Evolutionary conservation across 768 basidiomycete genomes (phyloP), one percentile per base, ranked within the genome.

Genomic region (Paxillus rubicundulus): DNA sequence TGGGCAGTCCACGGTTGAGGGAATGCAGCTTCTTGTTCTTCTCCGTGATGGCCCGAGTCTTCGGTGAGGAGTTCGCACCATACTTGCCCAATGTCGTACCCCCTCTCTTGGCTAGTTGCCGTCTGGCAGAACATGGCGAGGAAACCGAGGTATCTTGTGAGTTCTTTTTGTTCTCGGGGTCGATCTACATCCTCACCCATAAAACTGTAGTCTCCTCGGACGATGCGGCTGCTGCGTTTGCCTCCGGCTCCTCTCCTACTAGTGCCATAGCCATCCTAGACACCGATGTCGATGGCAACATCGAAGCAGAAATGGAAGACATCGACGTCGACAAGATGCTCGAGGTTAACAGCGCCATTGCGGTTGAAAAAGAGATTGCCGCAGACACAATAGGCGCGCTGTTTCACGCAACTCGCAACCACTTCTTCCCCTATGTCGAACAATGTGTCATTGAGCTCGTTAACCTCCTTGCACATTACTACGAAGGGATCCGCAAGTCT

Each of bases 1-100:
- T 92, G 72, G 90, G 90, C 50, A 90, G 87, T 58, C 85, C 92
- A 3, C 81, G 94, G 54, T 77, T 98, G 55, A 80, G 90, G 62
- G 97, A 99, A 70, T 97, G 94, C 72, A 90, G 87, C 64, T 98
- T 97, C 84, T 75, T 99, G 59, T 98, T 98, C 84, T 98, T 98
- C 63, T 92, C 94, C 50, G 93, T 96, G 57, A 95, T 99, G 89
- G 90, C 94, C n/a, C 82, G 89, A 44, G 93, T 99, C 16, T 99
- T 97, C 64, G 90, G 84, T 45, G 92, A 92, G 52, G 94, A 98
- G 62, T 98, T 98, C 61, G 86, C 92, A 2, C 78, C 80, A 2
- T 98, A 93, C 72, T 81, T 98, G 32, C 81, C 85, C 8, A 83
- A 80, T 54, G 92, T 98, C 54, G 82, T 99, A 28, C 93, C 95